These are phyloP conservation scores for Fusarium beomiforme DNA, from an alignment of 2,329 filamentous ascomycete species.

Conservation along the genomic window DNA sequence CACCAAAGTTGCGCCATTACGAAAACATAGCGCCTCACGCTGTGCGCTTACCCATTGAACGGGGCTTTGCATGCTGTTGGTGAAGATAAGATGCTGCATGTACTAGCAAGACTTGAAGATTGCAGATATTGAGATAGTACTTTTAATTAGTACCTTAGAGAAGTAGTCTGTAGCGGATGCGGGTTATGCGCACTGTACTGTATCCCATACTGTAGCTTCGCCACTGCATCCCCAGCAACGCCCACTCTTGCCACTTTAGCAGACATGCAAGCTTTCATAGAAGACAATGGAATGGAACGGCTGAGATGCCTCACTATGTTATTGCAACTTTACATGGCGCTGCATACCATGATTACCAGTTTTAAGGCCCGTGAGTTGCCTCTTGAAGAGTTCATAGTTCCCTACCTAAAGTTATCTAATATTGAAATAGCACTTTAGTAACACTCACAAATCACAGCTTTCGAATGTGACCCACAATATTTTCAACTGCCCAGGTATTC, in stretches of 20 bases:
- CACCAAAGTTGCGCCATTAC: constrained; percentile 25
- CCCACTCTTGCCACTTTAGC: background rate
- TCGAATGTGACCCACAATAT: constrained; percentile 9
- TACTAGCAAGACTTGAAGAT: background rate
- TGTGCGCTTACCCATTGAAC: constrained; percentile 11
- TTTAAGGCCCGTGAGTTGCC: background rate
- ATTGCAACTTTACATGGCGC: background rate
- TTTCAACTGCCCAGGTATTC: background rate
- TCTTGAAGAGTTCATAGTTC: background rate
- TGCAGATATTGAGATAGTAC: too few species aligned
- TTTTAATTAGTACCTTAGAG: too few species aligned
- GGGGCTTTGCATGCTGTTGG: constrained; percentile 14
- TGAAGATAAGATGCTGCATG: constrained; percentile 3
- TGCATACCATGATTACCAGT: background rate
- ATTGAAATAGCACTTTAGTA: background rate
- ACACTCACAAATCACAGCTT: background rate
- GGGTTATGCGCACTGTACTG: constrained; percentile 19
- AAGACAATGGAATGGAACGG: background rate
- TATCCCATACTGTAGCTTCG: background rate
- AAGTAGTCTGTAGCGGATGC: background rate
- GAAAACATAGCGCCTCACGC: constrained; percentile 11
- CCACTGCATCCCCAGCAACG: constrained; percentile 28
- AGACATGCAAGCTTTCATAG: background rate
- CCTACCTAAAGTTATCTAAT: too few species aligned
- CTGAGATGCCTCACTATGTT: background rate